Evolutionary conservation across 148 eudicot species (phyloP).

Genomic region (Salicornia ramosissima): DNA sequence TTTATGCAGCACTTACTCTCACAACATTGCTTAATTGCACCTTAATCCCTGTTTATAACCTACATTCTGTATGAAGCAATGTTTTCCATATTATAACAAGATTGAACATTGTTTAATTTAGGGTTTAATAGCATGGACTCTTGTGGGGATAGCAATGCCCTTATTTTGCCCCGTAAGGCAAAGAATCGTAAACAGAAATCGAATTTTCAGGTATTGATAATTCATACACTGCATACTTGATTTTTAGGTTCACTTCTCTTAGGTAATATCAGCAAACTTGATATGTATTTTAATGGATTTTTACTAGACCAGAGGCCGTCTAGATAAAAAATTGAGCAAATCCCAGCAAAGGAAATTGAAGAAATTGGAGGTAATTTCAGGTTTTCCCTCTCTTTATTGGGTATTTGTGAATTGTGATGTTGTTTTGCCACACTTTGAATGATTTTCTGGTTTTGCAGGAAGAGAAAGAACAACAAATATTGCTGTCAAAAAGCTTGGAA

Average conservation of each 20-base stretch:
- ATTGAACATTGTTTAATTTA: too few relatives aligned
- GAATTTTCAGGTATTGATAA: constrained; percentile 39
- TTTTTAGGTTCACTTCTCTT: too few relatives aligned
- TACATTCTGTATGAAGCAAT: too few relatives aligned
- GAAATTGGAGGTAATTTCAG: constrained; percentile 57
- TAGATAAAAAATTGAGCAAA: constrained; percentile 45
- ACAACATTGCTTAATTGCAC: too few relatives aligned
- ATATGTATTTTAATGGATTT: too few relatives aligned
- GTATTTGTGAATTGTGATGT: not conserved
- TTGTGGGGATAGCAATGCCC: constrained; percentile 46
- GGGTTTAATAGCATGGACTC: not conserved
- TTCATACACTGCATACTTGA: too few relatives aligned
- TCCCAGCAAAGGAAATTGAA: constrained; percentile 71
- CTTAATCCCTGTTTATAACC: too few relatives aligned
- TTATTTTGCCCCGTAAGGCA: constrained; percentile 51
- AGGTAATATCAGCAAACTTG: too few relatives aligned
- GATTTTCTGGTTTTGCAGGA: constrained; percentile 41
- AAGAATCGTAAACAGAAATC: constrained; percentile 37
- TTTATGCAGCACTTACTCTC: too few relatives aligned
- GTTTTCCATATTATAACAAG: too few relatives aligned
- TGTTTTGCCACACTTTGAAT: not conserved
- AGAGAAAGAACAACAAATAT: constrained; percentile 54
- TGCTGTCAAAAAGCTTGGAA: constrained; percentile 62
- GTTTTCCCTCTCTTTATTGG: not conserved
- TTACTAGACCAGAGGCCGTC: too few relatives aligned